Base-by-base conservation (phyloP, 306 rosid genomes). In the Acmispon strigosus region DNA sequence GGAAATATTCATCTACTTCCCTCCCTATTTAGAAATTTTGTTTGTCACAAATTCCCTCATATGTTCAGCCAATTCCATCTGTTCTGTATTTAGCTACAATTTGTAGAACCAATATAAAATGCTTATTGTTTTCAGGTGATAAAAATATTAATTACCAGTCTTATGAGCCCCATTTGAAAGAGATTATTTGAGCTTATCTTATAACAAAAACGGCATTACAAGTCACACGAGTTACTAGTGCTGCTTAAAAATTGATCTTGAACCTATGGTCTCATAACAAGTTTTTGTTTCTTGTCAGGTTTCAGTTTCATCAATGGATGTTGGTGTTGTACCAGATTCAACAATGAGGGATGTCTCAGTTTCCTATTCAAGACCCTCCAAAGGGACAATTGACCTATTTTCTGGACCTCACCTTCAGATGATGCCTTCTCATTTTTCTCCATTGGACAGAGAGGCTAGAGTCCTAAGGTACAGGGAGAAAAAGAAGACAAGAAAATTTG, bases 381-480 rank as follows among this genome's bases (percentile, higher is more conserved):
- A 86, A 75, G 97, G 97, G 36, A 86, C 96, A 7, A 80, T 94
- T 56, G 97, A 94, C 73, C 89, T 94, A 43, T 90, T 90, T 77
- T 83, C 89, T 13, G 89, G 85, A 44, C 78, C 89, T 29, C 62
- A 85, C 0, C 19, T 84, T 71, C 97, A 84, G 70, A 80, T 88
- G 69, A 79, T 88, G 70, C 75, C 94, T 16, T 14, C 82, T 17
- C 97, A 89, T 36, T 83, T 94, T 3, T 69, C 86, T 50, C 97
- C 92, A 59, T 50, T 86, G 89, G 99, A 94, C 67, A 80, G 99
- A 63, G 95, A 87, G 52, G 97, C 99, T 17, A 89, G 97, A 75
- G 97, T 94, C 49, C 80, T 90, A 7, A 81, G 99, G 74, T 94
- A 94, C 59, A 83, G 95, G 44, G 97, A 91, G 82, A 94, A 94